Evolutionary conservation across 2,329 filamentous ascomycete genomes (phyloP).

Genomic region (Exophiala calicioides): DNA sequence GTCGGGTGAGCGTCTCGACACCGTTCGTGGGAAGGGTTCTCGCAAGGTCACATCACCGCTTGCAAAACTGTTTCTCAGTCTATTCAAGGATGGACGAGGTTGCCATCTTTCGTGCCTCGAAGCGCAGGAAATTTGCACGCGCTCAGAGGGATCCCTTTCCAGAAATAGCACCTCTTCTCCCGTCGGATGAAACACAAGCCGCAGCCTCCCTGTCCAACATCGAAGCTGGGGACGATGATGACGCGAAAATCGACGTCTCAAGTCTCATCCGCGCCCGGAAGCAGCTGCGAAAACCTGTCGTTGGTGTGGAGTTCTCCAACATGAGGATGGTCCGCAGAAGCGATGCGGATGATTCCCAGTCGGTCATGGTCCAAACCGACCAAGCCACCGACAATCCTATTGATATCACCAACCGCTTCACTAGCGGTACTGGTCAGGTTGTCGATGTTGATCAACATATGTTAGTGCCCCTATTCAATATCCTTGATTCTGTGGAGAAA

Average conservation of each 20-base stretch:
- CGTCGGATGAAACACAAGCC: neutral
- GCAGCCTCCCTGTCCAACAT: neutral
- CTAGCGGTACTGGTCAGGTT: conserved; percentile 59
- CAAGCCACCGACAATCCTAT: conserved; percentile 34
- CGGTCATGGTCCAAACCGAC: conserved; percentile 17
- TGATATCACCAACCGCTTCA: conserved; percentile 55
- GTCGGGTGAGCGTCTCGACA: too few relatives aligned
- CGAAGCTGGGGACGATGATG: conserved; percentile 2
- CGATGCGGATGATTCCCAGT: neutral
- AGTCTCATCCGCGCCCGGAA: conserved; percentile 19
- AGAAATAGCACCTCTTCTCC: neutral
- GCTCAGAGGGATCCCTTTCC: conserved; percentile 5
- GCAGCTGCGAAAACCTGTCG: conserved; percentile 11
- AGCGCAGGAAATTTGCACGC: conserved; percentile 25
- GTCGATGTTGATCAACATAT: conserved; percentile 64
- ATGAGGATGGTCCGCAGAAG: conserved; percentile 2
- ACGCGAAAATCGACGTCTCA: conserved; percentile 14
- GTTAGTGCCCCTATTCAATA: conserved; percentile 48
- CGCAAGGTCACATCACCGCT: too few relatives aligned
- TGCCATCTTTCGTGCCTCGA: conserved; percentile 26
- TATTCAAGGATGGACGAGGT: conserved; percentile 26
- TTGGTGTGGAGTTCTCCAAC: conserved; percentile 27
- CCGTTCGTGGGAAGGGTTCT: too few relatives aligned
- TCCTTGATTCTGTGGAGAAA: conserved; percentile 23
- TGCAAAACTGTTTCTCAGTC: too few relatives aligned